phyloP scores from a whole-genome alignment of 148 eudicot species.

The Nepenthes mirabilis region DNA sequence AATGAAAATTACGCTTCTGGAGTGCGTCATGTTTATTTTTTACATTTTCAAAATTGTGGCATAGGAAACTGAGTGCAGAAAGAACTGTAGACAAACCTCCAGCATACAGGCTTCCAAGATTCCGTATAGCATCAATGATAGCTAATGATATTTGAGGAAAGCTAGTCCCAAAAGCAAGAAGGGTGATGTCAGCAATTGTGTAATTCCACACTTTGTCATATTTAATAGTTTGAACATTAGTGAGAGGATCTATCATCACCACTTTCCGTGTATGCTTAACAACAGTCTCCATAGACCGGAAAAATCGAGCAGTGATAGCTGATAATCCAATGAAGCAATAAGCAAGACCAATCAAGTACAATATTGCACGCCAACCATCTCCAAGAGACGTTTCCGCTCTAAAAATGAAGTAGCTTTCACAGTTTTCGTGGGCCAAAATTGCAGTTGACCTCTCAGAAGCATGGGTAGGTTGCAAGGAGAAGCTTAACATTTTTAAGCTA shows the following conservation, averaged over 20 bases:
- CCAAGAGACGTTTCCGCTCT: constrained; percentile 44
- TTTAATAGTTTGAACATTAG: constrained; percentile 30
- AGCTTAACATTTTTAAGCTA: too few species aligned
- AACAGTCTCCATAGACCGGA: constrained; percentile 81
- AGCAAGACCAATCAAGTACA: constrained; percentile 53
- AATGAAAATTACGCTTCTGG: too few species aligned
- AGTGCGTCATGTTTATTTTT: too few species aligned
- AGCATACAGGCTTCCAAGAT: constrained; percentile 66
- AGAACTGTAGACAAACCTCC: constrained; percentile 49
- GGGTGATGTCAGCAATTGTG: constrained; percentile 73
- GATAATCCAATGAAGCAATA: constrained; percentile 85
- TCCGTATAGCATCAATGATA: constrained; percentile 72
- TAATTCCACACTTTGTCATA: constrained; percentile 82
- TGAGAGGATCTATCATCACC: constrained; percentile 53
- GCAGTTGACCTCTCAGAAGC: neutral
- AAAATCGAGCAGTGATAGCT: constrained; percentile 76
- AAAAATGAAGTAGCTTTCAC: constrained; percentile 37
- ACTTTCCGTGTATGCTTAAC: constrained; percentile 70
- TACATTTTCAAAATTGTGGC: too few species aligned
- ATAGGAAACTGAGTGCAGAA: too few species aligned
- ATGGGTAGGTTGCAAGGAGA: too few species aligned
- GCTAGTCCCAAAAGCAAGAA: constrained; percentile 90
- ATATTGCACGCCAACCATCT: constrained; percentile 35
- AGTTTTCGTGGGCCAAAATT: constrained; percentile 19
- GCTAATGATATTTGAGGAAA: constrained; percentile 93